These are phyloP conservation scores for Trichoderma afroharzianum DNA, from an alignment of 2,329 filamentous ascomycete genomes.

Conservation along the genomic window DNA sequence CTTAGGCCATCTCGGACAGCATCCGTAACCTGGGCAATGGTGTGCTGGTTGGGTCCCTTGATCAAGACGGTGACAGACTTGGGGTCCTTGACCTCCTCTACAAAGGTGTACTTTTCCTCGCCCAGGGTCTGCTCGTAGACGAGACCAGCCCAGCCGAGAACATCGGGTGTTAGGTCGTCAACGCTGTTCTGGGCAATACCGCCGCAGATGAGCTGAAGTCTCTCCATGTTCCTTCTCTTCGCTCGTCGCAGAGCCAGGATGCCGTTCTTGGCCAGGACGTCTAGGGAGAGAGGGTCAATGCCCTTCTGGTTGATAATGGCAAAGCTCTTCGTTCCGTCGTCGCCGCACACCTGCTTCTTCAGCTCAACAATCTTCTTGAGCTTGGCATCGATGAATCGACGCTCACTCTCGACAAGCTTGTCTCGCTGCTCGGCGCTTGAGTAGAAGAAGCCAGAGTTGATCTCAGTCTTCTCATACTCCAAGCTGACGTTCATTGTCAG, in stretches of 20 bases:
- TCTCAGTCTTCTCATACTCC: constrained; percentile 98
- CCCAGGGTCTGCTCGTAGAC: constrained; percentile 97
- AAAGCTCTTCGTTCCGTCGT: constrained; percentile 90
- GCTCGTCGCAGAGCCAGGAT: constrained; percentile 91
- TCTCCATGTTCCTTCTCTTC: constrained; percentile 99
- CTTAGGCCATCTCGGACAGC: constrained; percentile 91
- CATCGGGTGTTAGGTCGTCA: constrained; percentile 81
- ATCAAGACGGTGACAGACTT: constrained; percentile 97
- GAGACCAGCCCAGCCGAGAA: constrained; percentile 91
- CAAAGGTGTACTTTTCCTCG: constrained; percentile 98
- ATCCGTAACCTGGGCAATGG: constrained; percentile 94
- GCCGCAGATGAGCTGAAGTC: constrained; percentile 90
- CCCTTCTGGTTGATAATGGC: constrained; percentile 99
- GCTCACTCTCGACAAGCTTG: constrained; percentile 96
- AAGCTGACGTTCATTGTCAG: constrained; percentile 93
- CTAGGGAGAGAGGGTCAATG: constrained; percentile 92
- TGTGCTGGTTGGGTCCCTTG: constrained; percentile 96
- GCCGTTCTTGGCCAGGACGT: constrained; percentile 96
- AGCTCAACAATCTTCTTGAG: constrained; percentile 95
- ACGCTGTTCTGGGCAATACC: constrained; percentile 93
- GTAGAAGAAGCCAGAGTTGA: constrained; percentile 99
- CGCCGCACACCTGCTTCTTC: constrained; percentile 96
- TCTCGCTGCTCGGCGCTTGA: constrained; percentile 94
- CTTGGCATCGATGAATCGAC: constrained; percentile 93
- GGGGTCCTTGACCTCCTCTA: constrained; percentile 97